Percentiles rank a stretch among this genome's conserved stretches.
Evolutionary conservation across 768 basidiomycete species (phyloP).

Genomic region (Calocybe cyanea): DNA sequence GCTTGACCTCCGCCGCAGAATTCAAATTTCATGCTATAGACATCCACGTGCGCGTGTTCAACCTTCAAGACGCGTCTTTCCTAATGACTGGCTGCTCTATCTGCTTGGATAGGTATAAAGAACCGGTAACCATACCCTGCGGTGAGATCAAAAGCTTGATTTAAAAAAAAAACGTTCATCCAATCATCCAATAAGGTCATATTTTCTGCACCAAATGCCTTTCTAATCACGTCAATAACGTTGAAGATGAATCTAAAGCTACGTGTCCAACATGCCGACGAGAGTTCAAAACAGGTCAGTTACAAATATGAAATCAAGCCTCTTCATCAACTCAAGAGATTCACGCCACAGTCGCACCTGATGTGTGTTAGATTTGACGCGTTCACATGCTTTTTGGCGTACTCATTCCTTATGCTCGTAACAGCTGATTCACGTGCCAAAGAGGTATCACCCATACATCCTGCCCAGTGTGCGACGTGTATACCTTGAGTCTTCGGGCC

Average conservation of each 20-base stretch:
- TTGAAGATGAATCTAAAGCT: constrained; percentile 32
- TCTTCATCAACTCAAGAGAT: background rate
- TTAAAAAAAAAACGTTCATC: background rate
- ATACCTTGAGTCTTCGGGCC: constrained; percentile 36
- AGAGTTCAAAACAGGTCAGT: constrained; percentile 50
- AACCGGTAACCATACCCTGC: constrained; percentile 59
- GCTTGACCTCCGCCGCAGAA: constrained; percentile 1
- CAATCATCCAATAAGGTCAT: constrained; percentile 41
- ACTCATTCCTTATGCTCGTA: no score
- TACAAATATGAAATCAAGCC: background rate
- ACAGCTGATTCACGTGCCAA: constrained; percentile 35
- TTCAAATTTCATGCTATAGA: no score
- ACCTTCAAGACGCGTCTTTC: background rate
- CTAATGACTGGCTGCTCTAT: constrained; percentile 46
- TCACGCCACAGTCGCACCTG: constrained; percentile 34
- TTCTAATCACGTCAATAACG: constrained; percentile 34
- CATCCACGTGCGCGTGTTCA: background rate
- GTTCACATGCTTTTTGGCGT: background rate
- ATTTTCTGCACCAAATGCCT: constrained; percentile 61
- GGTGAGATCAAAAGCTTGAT: constrained; percentile 35
- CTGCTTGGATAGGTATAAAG: constrained; percentile 47
- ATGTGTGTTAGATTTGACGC: constrained; percentile 23
- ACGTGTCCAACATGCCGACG: constrained; percentile 58
- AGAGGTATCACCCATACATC: constrained; percentile 47
- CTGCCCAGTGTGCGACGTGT: constrained; percentile 44